Evolutionary conservation across 2,329 filamentous ascomycete species (phyloP), one percentile per base, ranked within the genome.

Genomic region (Monosporascus sp.): DNA sequence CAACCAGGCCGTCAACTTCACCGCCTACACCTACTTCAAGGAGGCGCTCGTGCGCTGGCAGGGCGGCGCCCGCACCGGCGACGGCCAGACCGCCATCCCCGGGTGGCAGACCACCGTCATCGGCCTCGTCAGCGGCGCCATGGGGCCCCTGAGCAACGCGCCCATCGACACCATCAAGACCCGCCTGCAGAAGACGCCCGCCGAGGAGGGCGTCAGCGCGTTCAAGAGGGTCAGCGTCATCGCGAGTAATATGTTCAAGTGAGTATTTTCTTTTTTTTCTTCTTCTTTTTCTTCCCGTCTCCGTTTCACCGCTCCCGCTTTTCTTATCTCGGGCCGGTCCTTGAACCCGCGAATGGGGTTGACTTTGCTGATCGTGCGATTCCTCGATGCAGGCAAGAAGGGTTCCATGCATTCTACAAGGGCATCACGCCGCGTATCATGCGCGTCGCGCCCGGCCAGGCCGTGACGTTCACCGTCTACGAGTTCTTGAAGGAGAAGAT

Each of bases 151-250:
- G 67, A 94, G 89, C 63, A 99, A 99, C 69, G 94, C 95, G 28
- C 94, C 94, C 22, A 97, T 99, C 69, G 94, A 99, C 68, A 99
- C 94, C 40, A 97, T 99, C 78, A 99, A 99, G 85, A 99, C 94
- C 43, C 80, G 94, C 49, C 75, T 99, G 70, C 94, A 99, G 72
- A 94, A 91, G 74, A 94, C 86, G 50, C 90, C 91, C 0, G 91
- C 89, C 3, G 81, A 88, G 72, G 81, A 85, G 5, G 92, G 93
- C 17, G 87, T 92, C 66, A 89, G 85, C 47, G 93, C 94, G 14
- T 72, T 95, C 62, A 81, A 82, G 54, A 80, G 94, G 55, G 97
- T 99, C 63, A 78, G 82, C 31, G 70, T 74, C 41, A 99, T 99
- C 63, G 86, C 89, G 50, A 80, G 74, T 52, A 88, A 92, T 59